Evolutionary conservation across 2,329 filamentous ascomycete species (phyloP), one percentile per base, ranked within the genome.

Genomic region (Fusarium globosum): DNA sequence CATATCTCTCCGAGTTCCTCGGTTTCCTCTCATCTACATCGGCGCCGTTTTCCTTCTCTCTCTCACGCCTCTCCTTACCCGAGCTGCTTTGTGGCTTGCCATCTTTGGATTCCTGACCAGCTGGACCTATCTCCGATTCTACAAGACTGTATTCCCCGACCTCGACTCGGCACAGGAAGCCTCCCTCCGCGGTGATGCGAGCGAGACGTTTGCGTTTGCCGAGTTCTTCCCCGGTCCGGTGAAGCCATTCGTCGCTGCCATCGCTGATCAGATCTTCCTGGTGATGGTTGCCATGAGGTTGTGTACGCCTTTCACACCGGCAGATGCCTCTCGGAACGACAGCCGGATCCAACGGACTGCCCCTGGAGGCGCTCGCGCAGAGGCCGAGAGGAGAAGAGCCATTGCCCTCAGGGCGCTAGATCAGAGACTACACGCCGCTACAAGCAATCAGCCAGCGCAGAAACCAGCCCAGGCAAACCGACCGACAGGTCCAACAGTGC

Each of bases 111-210:
- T 99, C 82, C 82, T 98, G 69, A 92, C 92, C 16, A 95, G 94
- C 81, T 99, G 96, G 96, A 94, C 93, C 48, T 98, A 98, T 82
- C 90, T 99, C 23, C 94, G 96, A 75, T 99, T 98, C 87, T 98
- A 94, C 87, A 97, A 97, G 84, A 84, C 87, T 63, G 89, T 92
- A 66, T 92, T 92, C 78, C 90, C 91, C 62, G 91, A 93, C 77
- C 88, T 93, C 70, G 90, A 92, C 77, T 85, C 88, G 18, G 87
- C 88, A 15, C 90, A 92, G 78, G 82, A 88, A 6, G 80, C 87
- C 10, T 86, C 88, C 14, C 89, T 97, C 76, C 93, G 92, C 73
- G 96, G 96, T 71, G 96, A 99, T 81, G 94, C 96, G 41, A 97
- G 94, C 82, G 96, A 99, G 83, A 97, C 95, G 0, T 99, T 99